Percentiles rank a stretch among this genome's conserved stretches.
phyloP scores from a whole-genome alignment of 1,284 basidiomycete species.

The Cryptococcus floricola region DNA sequence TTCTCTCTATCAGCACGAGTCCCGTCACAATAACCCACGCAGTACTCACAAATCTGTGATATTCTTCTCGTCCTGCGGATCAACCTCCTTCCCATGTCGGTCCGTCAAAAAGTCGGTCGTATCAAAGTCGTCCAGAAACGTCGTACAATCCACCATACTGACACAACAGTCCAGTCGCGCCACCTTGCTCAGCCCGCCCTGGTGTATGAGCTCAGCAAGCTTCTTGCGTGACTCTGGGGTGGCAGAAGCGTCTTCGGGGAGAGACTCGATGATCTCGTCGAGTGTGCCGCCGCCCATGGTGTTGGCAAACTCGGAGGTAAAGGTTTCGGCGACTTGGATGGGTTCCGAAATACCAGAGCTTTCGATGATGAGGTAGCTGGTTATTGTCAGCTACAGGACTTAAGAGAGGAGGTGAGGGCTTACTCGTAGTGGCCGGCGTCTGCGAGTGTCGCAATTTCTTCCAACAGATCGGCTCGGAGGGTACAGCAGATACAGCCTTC shows the following conservation, averaged over 20 bases:
- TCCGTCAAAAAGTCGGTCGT: conserved; percentile 53
- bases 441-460: conserved; percentile 51
- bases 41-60: conserved; percentile 48
- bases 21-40: not conserved
- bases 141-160: conserved; percentile 43
- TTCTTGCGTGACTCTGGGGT: conserved; percentile 21
- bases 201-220: conserved; percentile 48
- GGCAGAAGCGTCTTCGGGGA: conserved; percentile 21
- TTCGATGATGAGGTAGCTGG: conserved; percentile 51
- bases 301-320: conserved; percentile 45
- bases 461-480: conserved; percentile 52
- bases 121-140: conserved; percentile 49
- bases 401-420: not conserved
- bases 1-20: conserved; percentile 26
- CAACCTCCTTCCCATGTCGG: conserved; percentile 42
- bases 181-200: conserved; percentile 49
- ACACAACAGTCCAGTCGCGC: conserved; percentile 42
- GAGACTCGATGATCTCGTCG: conserved; percentile 34
- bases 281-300: conserved; percentile 43
- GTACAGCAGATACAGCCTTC: conserved; percentile 54
- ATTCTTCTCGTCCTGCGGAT: conserved; percentile 52
- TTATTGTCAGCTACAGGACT: not conserved
- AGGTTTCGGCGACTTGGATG: conserved; percentile 51
- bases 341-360: conserved; percentile 52
- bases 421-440: conserved; percentile 46